Conservation (phyloP, 306 rosid species). For the Rosa lucieae region DNA sequence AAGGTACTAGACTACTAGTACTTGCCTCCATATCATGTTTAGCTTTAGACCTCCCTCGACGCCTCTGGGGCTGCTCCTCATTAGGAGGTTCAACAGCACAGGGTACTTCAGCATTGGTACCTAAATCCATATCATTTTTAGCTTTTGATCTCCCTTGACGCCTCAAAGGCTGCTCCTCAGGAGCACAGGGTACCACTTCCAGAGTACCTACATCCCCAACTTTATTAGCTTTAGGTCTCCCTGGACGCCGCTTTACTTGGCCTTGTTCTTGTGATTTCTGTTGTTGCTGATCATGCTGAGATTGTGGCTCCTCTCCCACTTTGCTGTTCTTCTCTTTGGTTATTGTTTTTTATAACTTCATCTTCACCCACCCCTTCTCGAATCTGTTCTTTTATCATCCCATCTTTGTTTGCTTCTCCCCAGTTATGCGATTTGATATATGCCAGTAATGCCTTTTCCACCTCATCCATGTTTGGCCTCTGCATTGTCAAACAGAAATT, state of each 20-base stretch:
- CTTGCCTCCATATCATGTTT: neutral
- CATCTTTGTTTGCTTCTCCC: neutral
- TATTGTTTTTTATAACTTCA: neutral
- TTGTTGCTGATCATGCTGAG: neutral
- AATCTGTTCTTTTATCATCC: neutral
- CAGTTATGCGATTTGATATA: neutral
- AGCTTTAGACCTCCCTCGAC: conserved; percentile 7
- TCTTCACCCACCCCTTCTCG: neutral
- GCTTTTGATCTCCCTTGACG: neutral
- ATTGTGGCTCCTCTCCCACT: neutral
- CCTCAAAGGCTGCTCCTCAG: neutral
- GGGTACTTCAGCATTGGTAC: neutral
- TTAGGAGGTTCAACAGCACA: neutral
- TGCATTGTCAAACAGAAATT: conserved; percentile 6
- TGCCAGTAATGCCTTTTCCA: neutral
- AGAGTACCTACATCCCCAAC: neutral
- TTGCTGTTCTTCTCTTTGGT: neutral
- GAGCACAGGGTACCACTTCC: neutral
- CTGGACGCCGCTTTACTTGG: neutral
- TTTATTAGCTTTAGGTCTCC: neutral
- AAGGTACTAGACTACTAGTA: neutral
- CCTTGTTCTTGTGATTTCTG: conserved; percentile 1
- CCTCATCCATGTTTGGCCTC: conserved; percentile 2
- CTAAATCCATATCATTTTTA: neutral
- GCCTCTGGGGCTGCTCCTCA: conserved; percentile 1